phyloP scores from a whole-genome alignment of 2,329 filamentous ascomycete genomes.

The Aspergillus sp. region DNA sequence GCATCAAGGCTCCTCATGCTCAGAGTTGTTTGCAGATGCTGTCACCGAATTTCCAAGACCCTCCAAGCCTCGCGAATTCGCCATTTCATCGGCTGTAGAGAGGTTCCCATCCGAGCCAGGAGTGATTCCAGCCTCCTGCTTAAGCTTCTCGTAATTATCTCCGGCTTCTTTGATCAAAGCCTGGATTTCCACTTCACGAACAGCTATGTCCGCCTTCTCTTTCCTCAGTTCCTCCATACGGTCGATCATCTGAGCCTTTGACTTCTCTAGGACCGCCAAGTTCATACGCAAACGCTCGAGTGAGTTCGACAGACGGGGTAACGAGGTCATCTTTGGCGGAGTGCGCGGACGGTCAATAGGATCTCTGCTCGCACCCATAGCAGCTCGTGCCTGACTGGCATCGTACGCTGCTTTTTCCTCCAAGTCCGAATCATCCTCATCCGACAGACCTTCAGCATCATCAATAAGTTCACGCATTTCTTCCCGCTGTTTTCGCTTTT shows the following conservation, averaged over 20 bases:
- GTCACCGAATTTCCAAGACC: constrained; percentile 38
- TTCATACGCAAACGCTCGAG: constrained; percentile 64
- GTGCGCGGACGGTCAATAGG: constrained; percentile 52
- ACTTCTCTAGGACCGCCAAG: constrained; percentile 64
- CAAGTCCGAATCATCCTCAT: constrained; percentile 65
- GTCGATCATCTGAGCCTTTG: constrained; percentile 61
- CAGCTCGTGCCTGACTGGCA: constrained; percentile 78
- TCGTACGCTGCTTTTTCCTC: constrained; percentile 79
- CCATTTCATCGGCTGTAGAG: constrained; percentile 30
- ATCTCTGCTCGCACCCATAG: constrained; percentile 61
- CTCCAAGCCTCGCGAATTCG: constrained; percentile 40
- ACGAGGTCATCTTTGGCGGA: constrained; percentile 72
- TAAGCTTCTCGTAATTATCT: constrained; percentile 65
- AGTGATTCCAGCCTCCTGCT: constrained; percentile 45
- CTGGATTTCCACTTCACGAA: constrained; percentile 78
- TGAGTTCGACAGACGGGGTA: constrained; percentile 72
- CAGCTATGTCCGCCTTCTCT: constrained; percentile 68
- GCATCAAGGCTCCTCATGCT: constrained; percentile 18
- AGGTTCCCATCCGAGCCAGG: constrained; percentile 28
- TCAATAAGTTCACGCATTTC: constrained; percentile 84
- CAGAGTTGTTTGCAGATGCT: constrained; percentile 29
- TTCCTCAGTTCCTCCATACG: constrained; percentile 67
- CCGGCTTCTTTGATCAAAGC: constrained; percentile 77
- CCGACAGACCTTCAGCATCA: constrained; percentile 69
- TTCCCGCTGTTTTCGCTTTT: constrained; percentile 63